Evolutionary conservation across 495 filamentous ascomycete species (phyloP).

Genomic region (Penicillium flavigenum): DNA sequence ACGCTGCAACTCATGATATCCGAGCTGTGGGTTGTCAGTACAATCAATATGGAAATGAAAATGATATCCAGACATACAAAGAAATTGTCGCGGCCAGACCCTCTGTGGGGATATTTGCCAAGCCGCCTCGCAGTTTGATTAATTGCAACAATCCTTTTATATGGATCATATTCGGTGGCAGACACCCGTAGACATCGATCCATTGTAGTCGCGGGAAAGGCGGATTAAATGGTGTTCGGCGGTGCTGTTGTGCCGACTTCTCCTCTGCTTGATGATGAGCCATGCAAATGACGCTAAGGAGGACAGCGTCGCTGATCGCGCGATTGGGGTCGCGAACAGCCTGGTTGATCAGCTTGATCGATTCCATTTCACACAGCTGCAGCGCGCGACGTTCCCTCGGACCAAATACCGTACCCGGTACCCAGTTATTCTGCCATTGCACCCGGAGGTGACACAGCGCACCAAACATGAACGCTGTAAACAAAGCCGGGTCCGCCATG

Average conservation of each 20-base stretch:
- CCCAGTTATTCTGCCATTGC: slow-evolving; percentile 35
- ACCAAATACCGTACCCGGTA: slow-evolving; percentile 22
- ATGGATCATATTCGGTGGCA: slow-evolving; percentile 41
- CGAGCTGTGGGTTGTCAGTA: slow-evolving; percentile 28
- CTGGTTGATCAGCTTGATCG: slow-evolving; percentile 39
- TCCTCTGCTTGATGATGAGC: slow-evolving; percentile 39
- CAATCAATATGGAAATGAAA: background rate
- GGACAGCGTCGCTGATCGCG: slow-evolving; percentile 36
- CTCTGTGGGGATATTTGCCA: slow-evolving; percentile 32
- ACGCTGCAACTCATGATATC: slow-evolving; percentile 36
- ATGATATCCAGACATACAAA: slow-evolving; percentile 31
- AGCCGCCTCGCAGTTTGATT: slow-evolving; percentile 38
- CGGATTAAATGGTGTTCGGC: slow-evolving; percentile 34
- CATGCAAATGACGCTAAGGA: slow-evolving; percentile 45
- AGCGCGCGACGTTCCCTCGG: slow-evolving; percentile 31
- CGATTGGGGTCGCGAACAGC: slow-evolving; percentile 35
- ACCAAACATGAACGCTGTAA: slow-evolving; percentile 42
- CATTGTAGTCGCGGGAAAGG: slow-evolving; percentile 44
- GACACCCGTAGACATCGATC: slow-evolving; percentile 43
- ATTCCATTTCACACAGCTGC: slow-evolving; percentile 37
- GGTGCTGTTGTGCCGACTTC: slow-evolving; percentile 9
- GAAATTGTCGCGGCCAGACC: slow-evolving; percentile 36
- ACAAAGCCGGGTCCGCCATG: slow-evolving; percentile 36
- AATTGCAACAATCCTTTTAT: slow-evolving; percentile 38
- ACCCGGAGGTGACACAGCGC: slow-evolving; percentile 42